These are phyloP conservation scores for Cyberlindnera subsufficiens DNA, from an alignment of 805 yeast species.

Conservation along the genomic window DNA sequence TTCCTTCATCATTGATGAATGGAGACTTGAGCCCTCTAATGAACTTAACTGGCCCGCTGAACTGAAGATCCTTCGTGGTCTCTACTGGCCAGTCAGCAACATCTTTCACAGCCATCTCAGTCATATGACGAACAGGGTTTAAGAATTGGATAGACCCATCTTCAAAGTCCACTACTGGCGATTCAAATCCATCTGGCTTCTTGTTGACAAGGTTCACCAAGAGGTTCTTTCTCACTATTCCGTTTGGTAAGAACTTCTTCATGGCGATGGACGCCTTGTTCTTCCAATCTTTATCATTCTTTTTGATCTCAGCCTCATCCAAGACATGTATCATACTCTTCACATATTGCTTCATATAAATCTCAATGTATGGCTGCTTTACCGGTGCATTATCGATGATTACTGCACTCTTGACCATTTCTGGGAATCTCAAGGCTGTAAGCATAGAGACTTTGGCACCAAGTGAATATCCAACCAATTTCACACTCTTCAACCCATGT, in stretches of 20 bases:
- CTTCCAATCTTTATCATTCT: constrained; percentile 39
- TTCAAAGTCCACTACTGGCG: constrained; percentile 23
- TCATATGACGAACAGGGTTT: constrained; percentile 28
- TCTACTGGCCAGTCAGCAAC: constrained; percentile 31
- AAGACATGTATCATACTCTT: constrained; percentile 72
- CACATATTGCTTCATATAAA: constrained; percentile 30
- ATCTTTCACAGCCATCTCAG: constrained; percentile 21
- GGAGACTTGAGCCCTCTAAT: constrained; percentile 23
- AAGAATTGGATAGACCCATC: constrained; percentile 25
- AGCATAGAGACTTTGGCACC: constrained; percentile 51
- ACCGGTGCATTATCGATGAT: constrained; percentile 46
- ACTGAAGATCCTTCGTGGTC: constrained; percentile 13
- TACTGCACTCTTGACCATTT: constrained; percentile 33
- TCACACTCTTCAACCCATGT: constrained; percentile 25
- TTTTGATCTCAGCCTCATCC: constrained; percentile 40
- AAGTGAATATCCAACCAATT: constrained; percentile 42
- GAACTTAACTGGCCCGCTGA: constrained; percentile 19
- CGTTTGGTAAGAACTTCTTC: constrained; percentile 91
- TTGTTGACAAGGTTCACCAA: constrained; percentile 32
- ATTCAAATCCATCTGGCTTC: constrained; percentile 21
- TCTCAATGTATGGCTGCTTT: constrained; percentile 28
- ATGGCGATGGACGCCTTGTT: constrained; percentile 89
- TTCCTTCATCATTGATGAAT: constrained; percentile 18
- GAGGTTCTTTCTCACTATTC: constrained; percentile 30
- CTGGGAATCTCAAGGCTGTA: constrained; percentile 35